A percentile compares a stretch with the other conserved stretches of the same genome.
Conservation (phyloP, 495 filamentous ascomycete genomes). For the Aspergillus cavernicola region DNA sequence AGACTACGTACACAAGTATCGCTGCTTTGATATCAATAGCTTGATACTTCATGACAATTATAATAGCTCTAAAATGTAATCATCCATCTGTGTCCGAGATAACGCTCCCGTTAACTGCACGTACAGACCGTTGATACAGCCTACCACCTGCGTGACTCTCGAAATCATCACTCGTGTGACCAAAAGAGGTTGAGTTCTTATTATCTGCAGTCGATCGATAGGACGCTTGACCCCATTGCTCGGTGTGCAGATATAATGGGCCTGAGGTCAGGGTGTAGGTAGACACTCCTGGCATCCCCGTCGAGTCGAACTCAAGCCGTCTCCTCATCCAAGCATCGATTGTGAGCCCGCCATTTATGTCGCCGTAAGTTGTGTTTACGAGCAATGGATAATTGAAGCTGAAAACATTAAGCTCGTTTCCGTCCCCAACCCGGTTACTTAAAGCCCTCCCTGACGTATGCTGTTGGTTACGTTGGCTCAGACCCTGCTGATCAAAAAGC, state of each 20-base stretch:
- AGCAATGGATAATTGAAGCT: conserved; percentile 62
- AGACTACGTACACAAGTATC: too few species aligned
- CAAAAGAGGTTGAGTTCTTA: conserved; percentile 24
- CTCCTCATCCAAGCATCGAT: conserved; percentile 58
- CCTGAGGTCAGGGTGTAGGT: conserved; percentile 45
- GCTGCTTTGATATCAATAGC: too few species aligned
- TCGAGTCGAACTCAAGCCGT: conserved; percentile 48
- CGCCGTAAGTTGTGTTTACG: conserved; percentile 52
- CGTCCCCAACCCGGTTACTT: conserved; percentile 31
- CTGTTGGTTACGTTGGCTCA: conserved; percentile 60
- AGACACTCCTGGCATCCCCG: conserved; percentile 46
- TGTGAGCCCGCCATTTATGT: conserved; percentile 47
- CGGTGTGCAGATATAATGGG: conserved; percentile 24
- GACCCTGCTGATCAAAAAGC: conserved; percentile 54
- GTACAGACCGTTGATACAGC: conserved; percentile 48
- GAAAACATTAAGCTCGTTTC: conserved; percentile 23
- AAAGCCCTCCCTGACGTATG: conserved; percentile 55
- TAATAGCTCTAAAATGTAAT: neutral
- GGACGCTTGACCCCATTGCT: conserved; percentile 29
- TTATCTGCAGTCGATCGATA: conserved; percentile 21
- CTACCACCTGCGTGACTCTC: conserved; percentile 24
- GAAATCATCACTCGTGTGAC: conserved; percentile 28
- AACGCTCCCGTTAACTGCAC: conserved; percentile 50
- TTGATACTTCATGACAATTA: neutral
- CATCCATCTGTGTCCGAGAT: conserved; percentile 23